Conservation (phyloP, 495 filamentous ascomycete genomes). For the Usnea hakonensis region DNA sequence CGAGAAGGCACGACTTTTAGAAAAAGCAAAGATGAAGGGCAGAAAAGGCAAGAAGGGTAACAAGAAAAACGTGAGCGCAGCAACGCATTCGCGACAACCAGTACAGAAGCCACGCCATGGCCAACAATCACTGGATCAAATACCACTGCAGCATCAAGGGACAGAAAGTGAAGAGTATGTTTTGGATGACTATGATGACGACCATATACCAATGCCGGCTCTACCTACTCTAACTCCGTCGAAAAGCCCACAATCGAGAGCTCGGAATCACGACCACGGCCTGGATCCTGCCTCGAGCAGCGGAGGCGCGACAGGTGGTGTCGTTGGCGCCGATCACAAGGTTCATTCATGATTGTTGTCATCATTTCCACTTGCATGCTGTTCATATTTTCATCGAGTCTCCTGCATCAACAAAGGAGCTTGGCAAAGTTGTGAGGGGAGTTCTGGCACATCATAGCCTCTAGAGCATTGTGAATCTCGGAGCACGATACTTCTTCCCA, state of each 20-base stretch:
- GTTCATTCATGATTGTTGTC: not conserved
- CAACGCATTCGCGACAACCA: conserved; percentile 17
- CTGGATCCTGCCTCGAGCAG: conserved; percentile 10
- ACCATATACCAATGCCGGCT: conserved; percentile 36
- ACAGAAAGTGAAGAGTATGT: conserved; percentile 47
- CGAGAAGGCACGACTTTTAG: conserved; percentile 75
- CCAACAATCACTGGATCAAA: conserved; percentile 37
- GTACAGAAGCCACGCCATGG: conserved; percentile 42
- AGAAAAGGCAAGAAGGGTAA: conserved; percentile 70
- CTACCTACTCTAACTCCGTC: conserved; percentile 28
- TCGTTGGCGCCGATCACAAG: not conserved
- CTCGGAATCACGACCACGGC: conserved; percentile 9
- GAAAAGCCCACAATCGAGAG: conserved; percentile 21
- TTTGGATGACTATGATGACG: conserved; percentile 50
- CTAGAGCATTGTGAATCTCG: not conserved
- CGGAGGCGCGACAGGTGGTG: not conserved
- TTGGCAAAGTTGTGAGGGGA: not conserved
- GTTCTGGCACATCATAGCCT: not conserved
- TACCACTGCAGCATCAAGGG: conserved; percentile 37
- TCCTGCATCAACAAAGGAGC: not conserved
- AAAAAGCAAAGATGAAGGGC: conserved; percentile 93
- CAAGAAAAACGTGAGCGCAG: conserved; percentile 47
- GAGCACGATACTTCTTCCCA: not conserved
- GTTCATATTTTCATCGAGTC: not conserved
- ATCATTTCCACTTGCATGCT: not conserved